A percentile compares a stretch with the other conserved stretches of the same genome.
These are phyloP conservation scores for Apium graveolens DNA, from an alignment of 129 eudicot genomes.

Conservation along the genomic window DNA sequence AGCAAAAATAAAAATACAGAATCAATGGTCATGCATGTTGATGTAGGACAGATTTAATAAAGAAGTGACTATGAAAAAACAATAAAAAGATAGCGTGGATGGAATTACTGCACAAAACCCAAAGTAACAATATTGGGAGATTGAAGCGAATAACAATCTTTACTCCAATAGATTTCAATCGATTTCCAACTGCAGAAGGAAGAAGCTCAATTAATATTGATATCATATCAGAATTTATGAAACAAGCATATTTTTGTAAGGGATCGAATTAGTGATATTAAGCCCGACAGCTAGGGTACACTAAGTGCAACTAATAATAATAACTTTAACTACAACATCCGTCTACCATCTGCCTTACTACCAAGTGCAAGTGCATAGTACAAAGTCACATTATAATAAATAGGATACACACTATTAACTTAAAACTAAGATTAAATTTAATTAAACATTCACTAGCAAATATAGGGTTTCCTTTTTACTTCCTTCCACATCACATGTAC, in stretches of 20 bases:
- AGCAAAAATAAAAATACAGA: background rate
- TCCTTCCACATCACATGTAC: background rate
- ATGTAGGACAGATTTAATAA: too few species aligned
- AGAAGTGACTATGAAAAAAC: too few species aligned
- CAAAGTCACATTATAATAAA: background rate
- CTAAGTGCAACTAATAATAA: background rate
- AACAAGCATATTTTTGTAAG: background rate
- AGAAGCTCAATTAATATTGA: background rate
- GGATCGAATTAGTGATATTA: background rate
- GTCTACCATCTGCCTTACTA: background rate
- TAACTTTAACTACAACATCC: background rate
- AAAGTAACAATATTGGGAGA: background rate
- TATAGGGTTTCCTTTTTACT: background rate
- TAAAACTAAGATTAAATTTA: too few species aligned
- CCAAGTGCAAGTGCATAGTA: background rate
- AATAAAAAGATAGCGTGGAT: too few species aligned
- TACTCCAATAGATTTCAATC: background rate
- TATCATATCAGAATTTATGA: background rate
- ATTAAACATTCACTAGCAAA: too few species aligned
- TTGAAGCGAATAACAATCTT: background rate
- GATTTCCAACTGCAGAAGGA: background rate
- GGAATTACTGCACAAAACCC: background rate
- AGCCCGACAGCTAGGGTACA: background rate
- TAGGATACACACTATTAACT: background rate
- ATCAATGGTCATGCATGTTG: too few species aligned